These are phyloP conservation scores for Fusarium penzigii DNA, from an alignment of 2,329 filamentous ascomycete species.

Conservation along the genomic window DNA sequence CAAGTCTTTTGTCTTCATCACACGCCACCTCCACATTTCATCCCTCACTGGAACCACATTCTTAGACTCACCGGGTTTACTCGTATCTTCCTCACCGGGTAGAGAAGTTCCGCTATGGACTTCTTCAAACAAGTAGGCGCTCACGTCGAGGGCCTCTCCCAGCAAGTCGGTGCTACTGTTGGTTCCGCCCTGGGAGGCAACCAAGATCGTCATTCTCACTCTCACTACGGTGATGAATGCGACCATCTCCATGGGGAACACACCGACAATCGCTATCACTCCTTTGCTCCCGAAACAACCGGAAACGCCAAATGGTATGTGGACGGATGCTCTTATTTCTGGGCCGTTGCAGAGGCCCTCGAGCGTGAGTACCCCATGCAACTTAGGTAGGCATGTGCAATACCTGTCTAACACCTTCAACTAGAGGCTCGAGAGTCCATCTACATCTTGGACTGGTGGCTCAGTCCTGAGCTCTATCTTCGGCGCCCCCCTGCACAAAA, in stretches of 20 bases:
- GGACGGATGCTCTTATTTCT: conserved; percentile 82
- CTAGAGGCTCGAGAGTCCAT: conserved; percentile 71
- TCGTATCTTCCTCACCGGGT: too few species aligned
- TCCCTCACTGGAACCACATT: background rate
- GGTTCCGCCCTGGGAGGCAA: conserved; percentile 37
- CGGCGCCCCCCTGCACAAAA: conserved; percentile 79
- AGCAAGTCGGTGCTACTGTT: conserved; percentile 28
- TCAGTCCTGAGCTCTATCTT: conserved; percentile 85
- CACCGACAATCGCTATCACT: conserved; percentile 56
- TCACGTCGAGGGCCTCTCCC: conserved; percentile 26
- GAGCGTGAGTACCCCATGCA: conserved; percentile 49
- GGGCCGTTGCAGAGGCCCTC: conserved; percentile 77
- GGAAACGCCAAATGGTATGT: conserved; percentile 87
- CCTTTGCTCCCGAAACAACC: conserved; percentile 72
- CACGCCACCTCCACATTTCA: background rate
- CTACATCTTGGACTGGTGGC: conserved; percentile 89
- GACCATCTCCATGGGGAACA: conserved; percentile 44
- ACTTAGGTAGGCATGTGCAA: background rate
- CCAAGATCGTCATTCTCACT: conserved; percentile 46
- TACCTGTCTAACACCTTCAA: conserved; percentile 8
- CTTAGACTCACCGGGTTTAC: background rate
- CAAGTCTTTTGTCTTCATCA: background rate
- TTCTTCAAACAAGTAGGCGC: conserved; percentile 39
- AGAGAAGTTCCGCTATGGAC: conserved; percentile 19
- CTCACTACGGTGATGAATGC: conserved; percentile 42